Evolutionary conservation across 352 stramenopile genomes (phyloP), one percentile per base, ranked within the genome.

Genomic region (Globisporangium radiosum): DNA sequence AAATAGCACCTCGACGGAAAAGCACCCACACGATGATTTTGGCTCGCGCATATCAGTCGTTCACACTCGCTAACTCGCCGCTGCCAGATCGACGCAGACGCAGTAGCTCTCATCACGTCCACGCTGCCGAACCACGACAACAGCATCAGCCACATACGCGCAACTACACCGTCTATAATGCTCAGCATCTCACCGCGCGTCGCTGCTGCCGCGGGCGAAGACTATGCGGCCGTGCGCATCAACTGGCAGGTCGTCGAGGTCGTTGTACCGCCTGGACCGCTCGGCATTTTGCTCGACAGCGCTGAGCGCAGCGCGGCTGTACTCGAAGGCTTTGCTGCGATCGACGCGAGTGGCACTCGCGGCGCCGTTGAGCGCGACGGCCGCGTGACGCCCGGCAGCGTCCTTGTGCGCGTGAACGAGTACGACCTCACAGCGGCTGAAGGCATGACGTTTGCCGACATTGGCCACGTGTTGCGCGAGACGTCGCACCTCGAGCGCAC

Each of bases 281-380:
- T 92, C 10, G 82, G 79, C 44, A 85, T 92, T 59, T 43, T 92
- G 47, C 73, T 92, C 33, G 78, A 90, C 52, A 71, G 69, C 56
- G 73, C 66, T 17, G 65, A 63, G 40, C 47, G 51, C 4, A 50
- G 70, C 40, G 69, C 70, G 4, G 70, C 78, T 13, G n/a, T 89
- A 55, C 77, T 92, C 45, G 79, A 89, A 19, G 75, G 76, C 50
- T 92, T 92, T 36, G 76, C 73, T 40, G 70, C 76, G 7, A 61
- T 87, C 7, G 58, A 67, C 3, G 60, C 65, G 36, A 65, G 81
- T 33, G 76, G 76, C 57, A 15, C 45, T n/a, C 52, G 49, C 37
- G 81, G 81, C 13, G 67, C 69, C 15, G 66, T 90, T 9, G 76
- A 92, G 63, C 37, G 53, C 1, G 72, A 73, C 55, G 71, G 70